Percentiles rank a stretch among this genome's conserved stretches.
phyloP scores from a whole-genome alignment of 805 yeast genomes.

The Priceomyces castillae region DNA sequence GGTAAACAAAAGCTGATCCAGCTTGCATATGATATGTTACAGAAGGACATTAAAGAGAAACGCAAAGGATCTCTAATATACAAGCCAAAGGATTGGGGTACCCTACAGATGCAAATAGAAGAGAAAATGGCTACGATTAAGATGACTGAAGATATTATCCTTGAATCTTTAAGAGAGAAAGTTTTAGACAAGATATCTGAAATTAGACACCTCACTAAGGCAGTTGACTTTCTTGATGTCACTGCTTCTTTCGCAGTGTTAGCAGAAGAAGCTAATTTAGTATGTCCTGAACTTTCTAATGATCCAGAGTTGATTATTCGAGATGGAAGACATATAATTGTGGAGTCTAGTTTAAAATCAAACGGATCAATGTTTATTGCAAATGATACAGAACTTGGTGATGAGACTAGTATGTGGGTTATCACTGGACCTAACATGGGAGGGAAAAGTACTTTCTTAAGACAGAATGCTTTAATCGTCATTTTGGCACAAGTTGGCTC shows the following conservation, averaged over 20 bases:
- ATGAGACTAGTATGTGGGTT: slow-evolving; percentile 38
- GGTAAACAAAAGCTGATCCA: slow-evolving; percentile 36
- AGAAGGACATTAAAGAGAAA: slow-evolving; percentile 25
- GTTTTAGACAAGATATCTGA: slow-evolving; percentile 44
- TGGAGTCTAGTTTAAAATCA: slow-evolving; percentile 65
- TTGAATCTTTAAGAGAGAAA: slow-evolving; percentile 46
- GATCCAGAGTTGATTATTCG: slow-evolving; percentile 47
- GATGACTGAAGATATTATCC: slow-evolving; percentile 52
- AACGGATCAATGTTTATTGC: slow-evolving; percentile 47
- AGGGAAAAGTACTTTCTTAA: slow-evolving; percentile 75
- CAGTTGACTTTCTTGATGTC: slow-evolving; percentile 68
- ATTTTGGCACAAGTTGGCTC: slow-evolving; percentile 76
- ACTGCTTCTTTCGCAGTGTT: slow-evolving; percentile 68
- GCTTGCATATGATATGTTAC: slow-evolving; percentile 15
- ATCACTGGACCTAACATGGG: slow-evolving; percentile 91
- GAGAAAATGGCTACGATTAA: slow-evolving; percentile 46
- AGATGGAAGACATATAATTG: slow-evolving; percentile 82
- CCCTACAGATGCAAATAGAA: slow-evolving; percentile 50
- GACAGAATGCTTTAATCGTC: slow-evolving; percentile 69
- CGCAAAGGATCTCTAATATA: slow-evolving; percentile 45
- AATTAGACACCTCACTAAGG: slow-evolving; percentile 49
- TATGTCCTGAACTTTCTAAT: slow-evolving; percentile 60
- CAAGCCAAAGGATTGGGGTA: slow-evolving; percentile 51
- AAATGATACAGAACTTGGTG: slow-evolving; percentile 35
- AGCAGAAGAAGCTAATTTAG: slow-evolving; percentile 65